Conservation (phyloP, 1,284 basidiomycete species). For the Malassezia brasiliensis region DNA sequence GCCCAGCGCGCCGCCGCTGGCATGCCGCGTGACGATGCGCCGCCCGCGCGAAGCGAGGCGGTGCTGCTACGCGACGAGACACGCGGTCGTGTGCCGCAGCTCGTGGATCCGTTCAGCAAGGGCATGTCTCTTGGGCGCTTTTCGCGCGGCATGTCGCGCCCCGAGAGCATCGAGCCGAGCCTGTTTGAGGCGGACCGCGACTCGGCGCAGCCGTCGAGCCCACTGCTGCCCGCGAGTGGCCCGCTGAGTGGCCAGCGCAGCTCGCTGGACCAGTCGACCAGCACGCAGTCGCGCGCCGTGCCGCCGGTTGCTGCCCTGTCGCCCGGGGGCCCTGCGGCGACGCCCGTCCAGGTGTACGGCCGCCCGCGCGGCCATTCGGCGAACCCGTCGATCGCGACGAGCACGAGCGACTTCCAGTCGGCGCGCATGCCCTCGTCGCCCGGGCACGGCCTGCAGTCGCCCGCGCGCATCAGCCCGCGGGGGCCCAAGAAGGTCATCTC, state of each 20-base stretch:
- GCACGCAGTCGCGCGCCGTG: neutral
- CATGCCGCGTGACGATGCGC: neutral
- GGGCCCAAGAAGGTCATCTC: neutral
- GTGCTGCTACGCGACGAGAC: constrained; percentile 9
- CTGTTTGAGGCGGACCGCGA: constrained; percentile 11
- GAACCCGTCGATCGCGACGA: neutral
- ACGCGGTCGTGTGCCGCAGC: constrained; percentile 8
- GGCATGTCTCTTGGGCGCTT: constrained; percentile 3
- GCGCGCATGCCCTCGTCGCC: neutral
- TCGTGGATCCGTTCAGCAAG: constrained; percentile 13
- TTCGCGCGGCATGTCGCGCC: neutral
- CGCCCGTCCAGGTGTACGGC: too few species aligned
- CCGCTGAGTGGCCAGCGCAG: constrained; percentile 14
- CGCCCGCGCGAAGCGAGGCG: neutral
- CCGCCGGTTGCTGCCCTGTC: neutral
- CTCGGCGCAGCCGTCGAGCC: constrained; percentile 11
- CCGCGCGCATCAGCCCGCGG: neutral
- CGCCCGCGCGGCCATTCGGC: neutral
- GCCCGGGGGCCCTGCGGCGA: neutral
- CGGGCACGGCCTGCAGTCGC: constrained; percentile 1
- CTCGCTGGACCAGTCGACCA: neutral
- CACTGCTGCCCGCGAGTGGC: constrained; percentile 12
- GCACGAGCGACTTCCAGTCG: constrained; percentile 2
- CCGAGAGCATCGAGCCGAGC: constrained; percentile 18
- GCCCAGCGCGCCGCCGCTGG: neutral